Percentiles rank a stretch among this genome's conserved stretches.
Evolutionary conservation across 768 basidiomycete genomes (phyloP).

Genomic region (Leccinum imitatum): DNA sequence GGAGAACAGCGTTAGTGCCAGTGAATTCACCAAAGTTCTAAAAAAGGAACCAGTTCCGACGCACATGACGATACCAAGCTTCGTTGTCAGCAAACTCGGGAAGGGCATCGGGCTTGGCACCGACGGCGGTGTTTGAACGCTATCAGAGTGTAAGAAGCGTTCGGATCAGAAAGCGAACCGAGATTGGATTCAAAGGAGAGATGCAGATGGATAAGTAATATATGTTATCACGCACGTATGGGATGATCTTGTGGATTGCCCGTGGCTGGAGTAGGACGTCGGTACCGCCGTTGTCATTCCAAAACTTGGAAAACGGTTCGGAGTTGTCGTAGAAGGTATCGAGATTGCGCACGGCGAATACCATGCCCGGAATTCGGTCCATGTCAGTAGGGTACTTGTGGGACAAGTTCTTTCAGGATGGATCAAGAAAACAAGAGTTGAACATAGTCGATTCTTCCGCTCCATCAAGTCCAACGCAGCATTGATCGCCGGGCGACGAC

Average conservation of each 20-base stretch:
- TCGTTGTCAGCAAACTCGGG: slow-evolving; percentile 37
- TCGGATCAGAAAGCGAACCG: too few relatives aligned
- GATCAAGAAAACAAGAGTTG: background rate
- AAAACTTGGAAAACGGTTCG: slow-evolving; percentile 19
- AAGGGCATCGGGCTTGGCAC: slow-evolving; percentile 30
- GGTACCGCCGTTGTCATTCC: slow-evolving; percentile 24
- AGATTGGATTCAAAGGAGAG: too few relatives aligned
- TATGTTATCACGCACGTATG: slow-evolving; percentile 37
- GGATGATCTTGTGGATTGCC: slow-evolving; percentile 34
- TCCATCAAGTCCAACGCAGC: slow-evolving; percentile 12
- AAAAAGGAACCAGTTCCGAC: background rate
- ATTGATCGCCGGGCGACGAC: background rate
- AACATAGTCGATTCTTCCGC: slow-evolving; percentile 19
- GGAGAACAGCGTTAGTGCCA: background rate
- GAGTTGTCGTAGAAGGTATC: slow-evolving; percentile 42
- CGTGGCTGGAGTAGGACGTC: slow-evolving; percentile 25
- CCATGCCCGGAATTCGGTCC: background rate
- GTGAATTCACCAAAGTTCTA: background rate
- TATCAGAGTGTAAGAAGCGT: slow-evolving; percentile 13
- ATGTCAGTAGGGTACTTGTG: slow-evolving; percentile 9
- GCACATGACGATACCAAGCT: slow-evolving; percentile 37
- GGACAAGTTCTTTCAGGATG: background rate
- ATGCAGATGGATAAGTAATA: background rate
- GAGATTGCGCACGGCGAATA: slow-evolving; percentile 7
- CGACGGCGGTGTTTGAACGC: slow-evolving; percentile 28